Evolutionary conservation across 2,329 filamentous ascomycete genomes (phyloP).

Genomic region (Lojkania enalia): DNA sequence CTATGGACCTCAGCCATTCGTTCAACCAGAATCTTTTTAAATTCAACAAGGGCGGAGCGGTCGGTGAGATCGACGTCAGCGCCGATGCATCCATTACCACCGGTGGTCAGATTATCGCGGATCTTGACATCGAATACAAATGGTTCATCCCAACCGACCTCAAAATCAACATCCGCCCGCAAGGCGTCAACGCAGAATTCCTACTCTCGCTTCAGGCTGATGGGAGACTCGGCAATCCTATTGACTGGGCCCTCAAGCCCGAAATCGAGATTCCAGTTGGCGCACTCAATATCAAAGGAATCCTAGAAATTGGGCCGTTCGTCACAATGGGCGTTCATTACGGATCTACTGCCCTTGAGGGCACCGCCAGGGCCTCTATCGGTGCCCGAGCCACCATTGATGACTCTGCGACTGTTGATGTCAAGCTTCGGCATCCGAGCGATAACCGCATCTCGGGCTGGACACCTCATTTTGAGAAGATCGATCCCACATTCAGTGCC

Average conservation of each 20-base stretch:
- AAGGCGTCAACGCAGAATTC: constrained; percentile 20
- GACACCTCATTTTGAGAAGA: constrained; percentile 24
- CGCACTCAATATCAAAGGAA: constrained; percentile 21
- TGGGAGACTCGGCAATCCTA: constrained; percentile 23
- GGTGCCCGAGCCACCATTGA: constrained; percentile 26
- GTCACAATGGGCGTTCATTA: constrained; percentile 26
- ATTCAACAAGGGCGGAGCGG: constrained; percentile 20
- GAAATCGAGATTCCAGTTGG: constrained; percentile 27
- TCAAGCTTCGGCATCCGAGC: constrained; percentile 13
- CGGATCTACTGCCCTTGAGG: constrained; percentile 22
- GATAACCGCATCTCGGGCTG: constrained; percentile 24
- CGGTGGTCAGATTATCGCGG: constrained; percentile 22
- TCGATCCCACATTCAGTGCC: constrained; percentile 23
- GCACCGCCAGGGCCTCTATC: constrained; percentile 15
- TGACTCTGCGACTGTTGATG: constrained; percentile 19
- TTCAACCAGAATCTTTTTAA: constrained; percentile 23
- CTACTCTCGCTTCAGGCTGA: constrained; percentile 20
- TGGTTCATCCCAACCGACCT: constrained; percentile 17
- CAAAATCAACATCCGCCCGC: constrained; percentile 21
- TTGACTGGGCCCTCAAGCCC: constrained; percentile 25
- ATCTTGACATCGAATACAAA: constrained; percentile 21
- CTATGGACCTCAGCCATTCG: constrained; percentile 20
- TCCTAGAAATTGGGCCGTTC: constrained; percentile 26
- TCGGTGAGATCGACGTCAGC: constrained; percentile 20
- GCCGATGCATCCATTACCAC: constrained; percentile 24